These are phyloP conservation scores for Cymbidium sinense DNA, from an alignment of 106 monocot species.

Conservation along the genomic window DNA sequence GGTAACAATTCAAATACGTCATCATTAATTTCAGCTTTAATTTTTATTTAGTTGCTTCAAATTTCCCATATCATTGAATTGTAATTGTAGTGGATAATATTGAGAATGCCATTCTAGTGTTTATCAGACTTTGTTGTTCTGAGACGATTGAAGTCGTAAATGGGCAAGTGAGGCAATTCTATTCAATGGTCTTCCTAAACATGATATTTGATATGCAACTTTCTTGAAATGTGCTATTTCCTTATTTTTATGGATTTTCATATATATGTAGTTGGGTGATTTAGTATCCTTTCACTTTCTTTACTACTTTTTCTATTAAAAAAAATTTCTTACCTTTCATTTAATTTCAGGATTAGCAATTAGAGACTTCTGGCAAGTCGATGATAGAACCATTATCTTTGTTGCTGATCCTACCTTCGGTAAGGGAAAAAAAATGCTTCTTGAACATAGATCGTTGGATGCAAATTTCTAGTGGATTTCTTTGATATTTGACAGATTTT, in stretches of 20 bases:
- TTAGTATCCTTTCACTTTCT: background rate
- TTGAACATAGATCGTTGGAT: background rate
- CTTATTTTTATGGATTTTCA: background rate
- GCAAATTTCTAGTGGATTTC: background rate
- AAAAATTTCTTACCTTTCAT: background rate
- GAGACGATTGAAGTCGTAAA: background rate
- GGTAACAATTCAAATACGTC: slow-evolving; percentile 28
- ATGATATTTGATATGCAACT: background rate
- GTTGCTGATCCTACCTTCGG: slow-evolving; percentile 97
- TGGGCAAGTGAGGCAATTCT: background rate
- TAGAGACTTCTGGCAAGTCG: slow-evolving; percentile 89
- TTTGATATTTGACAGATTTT: background rate
- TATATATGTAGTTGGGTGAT: background rate
- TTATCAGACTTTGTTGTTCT: background rate
- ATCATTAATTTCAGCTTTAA: background rate
- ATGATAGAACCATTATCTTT: slow-evolving; percentile 89
- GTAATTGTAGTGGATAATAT: background rate
- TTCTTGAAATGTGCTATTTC: background rate
- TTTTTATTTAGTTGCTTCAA: background rate
- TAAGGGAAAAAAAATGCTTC: slow-evolving; percentile 13
- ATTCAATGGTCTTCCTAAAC: background rate
- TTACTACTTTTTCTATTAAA: background rate
- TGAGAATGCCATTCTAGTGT: too few species aligned
- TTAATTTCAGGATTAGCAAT: slow-evolving; percentile 65
- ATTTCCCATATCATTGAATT: background rate